These are phyloP conservation scores for Luzula sylvatica DNA, from an alignment of 176 grass and related monocot species.

Conservation along the genomic window DNA sequence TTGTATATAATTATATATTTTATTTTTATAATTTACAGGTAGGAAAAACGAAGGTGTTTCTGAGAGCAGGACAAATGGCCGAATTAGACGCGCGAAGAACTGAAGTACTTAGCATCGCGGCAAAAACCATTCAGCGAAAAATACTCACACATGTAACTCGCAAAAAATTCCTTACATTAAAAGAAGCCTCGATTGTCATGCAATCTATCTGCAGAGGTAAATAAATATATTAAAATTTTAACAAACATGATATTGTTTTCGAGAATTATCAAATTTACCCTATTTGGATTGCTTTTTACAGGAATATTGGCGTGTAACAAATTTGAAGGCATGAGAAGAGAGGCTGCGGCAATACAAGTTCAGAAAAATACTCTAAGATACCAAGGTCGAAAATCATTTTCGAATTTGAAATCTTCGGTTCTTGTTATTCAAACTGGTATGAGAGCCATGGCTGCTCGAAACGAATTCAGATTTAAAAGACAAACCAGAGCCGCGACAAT, in stretches of 20 bases:
- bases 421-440: slow-evolving; percentile 76
- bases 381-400: slow-evolving; percentile 77
- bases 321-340: slow-evolving; percentile 61
- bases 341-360: slow-evolving; percentile 76
- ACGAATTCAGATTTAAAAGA: slow-evolving; percentile 68
- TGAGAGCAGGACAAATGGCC: slow-evolving; percentile 99
- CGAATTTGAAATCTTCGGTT: slow-evolving; percentile 42
- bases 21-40: slow-evolving; percentile 45
- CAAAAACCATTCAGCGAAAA: slow-evolving; percentile 90
- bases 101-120: slow-evolving; percentile 79
- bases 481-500: slow-evolving; percentile 56
- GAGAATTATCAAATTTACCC: neutral
- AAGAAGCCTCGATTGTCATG: slow-evolving; percentile 62
- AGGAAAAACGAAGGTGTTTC: slow-evolving; percentile 96
- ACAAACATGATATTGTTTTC: too few relatives aligned
- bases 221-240: slow-evolving; percentile 1
- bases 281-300: slow-evolving; percentile 20
- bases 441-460: slow-evolving; percentile 77
- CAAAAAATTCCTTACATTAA: slow-evolving; percentile 77
- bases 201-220: slow-evolving; percentile 94
- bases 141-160: slow-evolving; percentile 84
- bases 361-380: slow-evolving; percentile 67
- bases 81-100: slow-evolving; percentile 94
- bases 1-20: slow-evolving; percentile 29
- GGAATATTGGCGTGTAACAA: slow-evolving; percentile 88